These are phyloP conservation scores for Yamadazyma ubonensis DNA, from an alignment of 805 yeast species.

Conservation along the genomic window DNA sequence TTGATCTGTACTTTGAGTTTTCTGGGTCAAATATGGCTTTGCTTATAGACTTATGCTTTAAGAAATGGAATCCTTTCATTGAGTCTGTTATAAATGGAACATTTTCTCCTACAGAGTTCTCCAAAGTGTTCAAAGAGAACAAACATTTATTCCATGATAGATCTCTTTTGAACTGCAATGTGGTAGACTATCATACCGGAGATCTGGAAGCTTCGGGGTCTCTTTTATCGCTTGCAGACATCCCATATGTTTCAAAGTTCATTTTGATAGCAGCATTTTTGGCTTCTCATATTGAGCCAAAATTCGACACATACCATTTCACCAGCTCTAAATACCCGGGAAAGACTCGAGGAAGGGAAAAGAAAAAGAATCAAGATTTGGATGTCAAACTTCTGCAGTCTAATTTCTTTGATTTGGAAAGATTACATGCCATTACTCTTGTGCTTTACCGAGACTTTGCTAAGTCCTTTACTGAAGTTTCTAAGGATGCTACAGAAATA, in stretches of 20 bases:
- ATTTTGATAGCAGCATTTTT: conserved; percentile 78
- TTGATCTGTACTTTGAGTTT: conserved; percentile 45
- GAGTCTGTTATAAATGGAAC: conserved; percentile 24
- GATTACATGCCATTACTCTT: conserved; percentile 75
- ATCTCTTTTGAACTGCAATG: conserved; percentile 29
- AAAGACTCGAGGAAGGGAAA: conserved; percentile 23
- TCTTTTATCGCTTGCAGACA: conserved; percentile 35
- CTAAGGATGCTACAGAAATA: conserved; percentile 19
- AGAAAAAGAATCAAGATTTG: conserved; percentile 40
- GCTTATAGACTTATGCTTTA: conserved; percentile 28
- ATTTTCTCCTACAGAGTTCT: conserved; percentile 27
- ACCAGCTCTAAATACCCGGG: conserved; percentile 51
- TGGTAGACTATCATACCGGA: conserved; percentile 25
- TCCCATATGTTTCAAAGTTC: conserved; percentile 63
- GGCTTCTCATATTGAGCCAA: conserved; percentile 74
- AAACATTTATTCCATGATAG: conserved; percentile 29
- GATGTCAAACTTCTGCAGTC: conserved; percentile 70
- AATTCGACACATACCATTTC: conserved; percentile 66
- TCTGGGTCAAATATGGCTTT: conserved; percentile 45
- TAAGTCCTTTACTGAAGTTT: conserved; percentile 21
- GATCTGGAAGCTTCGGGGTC: conserved; percentile 22
- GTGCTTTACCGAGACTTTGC: conserved; percentile 56
- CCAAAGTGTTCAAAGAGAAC: conserved; percentile 34
- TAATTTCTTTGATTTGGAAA: conserved; percentile 70
- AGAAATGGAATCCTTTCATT: conserved; percentile 35